phyloP scores from a whole-genome alignment of 208 protist species.

The Acanthamoeba royreba region DNA sequence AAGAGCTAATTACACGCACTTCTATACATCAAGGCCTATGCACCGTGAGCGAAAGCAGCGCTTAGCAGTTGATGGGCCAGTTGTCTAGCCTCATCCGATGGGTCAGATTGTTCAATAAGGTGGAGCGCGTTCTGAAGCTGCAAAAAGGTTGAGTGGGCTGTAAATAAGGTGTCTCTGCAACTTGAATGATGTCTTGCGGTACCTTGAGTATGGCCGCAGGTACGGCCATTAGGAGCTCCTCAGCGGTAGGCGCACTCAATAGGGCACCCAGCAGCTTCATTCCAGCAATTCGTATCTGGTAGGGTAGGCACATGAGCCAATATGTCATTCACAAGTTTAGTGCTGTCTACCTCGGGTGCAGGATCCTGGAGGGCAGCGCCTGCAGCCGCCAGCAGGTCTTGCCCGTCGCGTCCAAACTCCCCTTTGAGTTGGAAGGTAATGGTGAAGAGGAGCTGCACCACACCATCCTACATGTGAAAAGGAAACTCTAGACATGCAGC shows the following conservation, averaged over 20 bases:
- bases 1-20: too few species aligned
- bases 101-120: neutral
- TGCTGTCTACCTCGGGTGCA: neutral
- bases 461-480: neutral
- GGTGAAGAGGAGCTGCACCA: neutral
- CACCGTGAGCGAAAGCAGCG: too few species aligned
- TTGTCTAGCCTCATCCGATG: neutral
- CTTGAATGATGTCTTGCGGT: neutral
- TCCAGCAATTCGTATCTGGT: neutral
- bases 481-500: neutral
- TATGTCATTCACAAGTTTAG: neutral
- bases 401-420: neutral
- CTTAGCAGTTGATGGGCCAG: neutral
- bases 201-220: neutral
- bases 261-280: neutral
- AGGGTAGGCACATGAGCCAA: neutral
- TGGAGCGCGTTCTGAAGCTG: neutral
- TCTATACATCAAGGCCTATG: too few species aligned
- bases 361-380: neutral
- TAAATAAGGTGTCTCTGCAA: neutral
- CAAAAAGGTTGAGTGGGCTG: neutral
- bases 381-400: neutral
- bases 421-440: neutral
- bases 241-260: neutral
- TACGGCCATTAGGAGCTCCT: neutral